Evolutionary conservation across 225 moss, liverwort and hornwort species (phyloP), one percentile per base, ranked within the genome.

Genomic region (Marchantia paleacea): DNA sequence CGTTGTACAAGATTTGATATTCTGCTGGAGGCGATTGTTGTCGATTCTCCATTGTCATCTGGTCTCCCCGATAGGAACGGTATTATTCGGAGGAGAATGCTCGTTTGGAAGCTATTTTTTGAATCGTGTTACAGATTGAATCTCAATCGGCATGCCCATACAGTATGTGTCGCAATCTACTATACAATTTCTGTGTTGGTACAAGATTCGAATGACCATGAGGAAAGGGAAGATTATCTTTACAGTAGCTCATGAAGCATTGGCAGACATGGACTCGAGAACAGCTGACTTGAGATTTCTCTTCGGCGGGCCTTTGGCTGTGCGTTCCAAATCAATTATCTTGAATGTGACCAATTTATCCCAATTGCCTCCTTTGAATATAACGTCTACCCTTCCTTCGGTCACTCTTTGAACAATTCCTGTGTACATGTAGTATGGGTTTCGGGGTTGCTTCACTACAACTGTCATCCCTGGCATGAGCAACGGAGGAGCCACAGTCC

Each of bases 291-390:
- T 94, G 47, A 95, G 97, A 80, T 95, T 84, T 81, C 16, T 91
- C 94, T 93, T 95, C 19, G 97, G 97, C 19, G 94, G 94, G 1
- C 94, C 97, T 60, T 83, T 29, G 15, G 87, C 76, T 39, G 93
- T 93, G 73, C 94, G 88, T 88, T 90, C 89, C 54, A 97, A 81
- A 49, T 94, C 93, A 26, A 83, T 85, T 84, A 95, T 82, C 61
- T 85, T 89, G 85, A 97, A 97, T 20, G 93, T 73, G 75, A 95
- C 88, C 12, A 97, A 82, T 85, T 95, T 97, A 73, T 97, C 97
- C 97, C 97, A 97, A 87, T 95, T 95, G 0, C 97, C 97, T 51
- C 97, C 97, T 85, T 97, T 95, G 81, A 97, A 97, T 7, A 97
- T 82, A 29, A 97, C 97, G 18, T 93, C 97, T 12, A 85, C 97